Evolutionary conservation across 345 rosid species (phyloP).

Genomic region (Noccaea caerulescens): DNA sequence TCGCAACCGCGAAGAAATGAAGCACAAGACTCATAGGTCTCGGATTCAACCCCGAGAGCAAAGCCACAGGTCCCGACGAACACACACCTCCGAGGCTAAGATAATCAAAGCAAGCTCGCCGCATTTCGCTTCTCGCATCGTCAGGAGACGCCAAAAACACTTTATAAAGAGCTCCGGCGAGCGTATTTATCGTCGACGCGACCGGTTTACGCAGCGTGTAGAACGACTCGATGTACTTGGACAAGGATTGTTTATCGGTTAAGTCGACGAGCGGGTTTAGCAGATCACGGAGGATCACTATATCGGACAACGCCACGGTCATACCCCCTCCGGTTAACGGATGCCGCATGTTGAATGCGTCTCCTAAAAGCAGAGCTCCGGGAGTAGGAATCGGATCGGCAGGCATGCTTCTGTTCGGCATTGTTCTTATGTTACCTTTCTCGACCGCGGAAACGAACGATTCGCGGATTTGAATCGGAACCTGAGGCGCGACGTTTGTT

Average conservation of each 20-base stretch:
- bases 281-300: conserved; percentile 55
- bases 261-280: conserved; percentile 46
- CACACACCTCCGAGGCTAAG: conserved; percentile 59
- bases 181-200: conserved; percentile 62
- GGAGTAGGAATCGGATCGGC: conserved; percentile 58
- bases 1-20: conserved; percentile 62
- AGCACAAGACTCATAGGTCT: conserved; percentile 54
- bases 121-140: conserved; percentile 58
- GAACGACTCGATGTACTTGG: conserved; percentile 56
- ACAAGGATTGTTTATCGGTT: conserved; percentile 46
- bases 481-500: conserved; percentile 49
- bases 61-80: conserved; percentile 55
- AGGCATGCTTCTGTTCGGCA: conserved; percentile 65
- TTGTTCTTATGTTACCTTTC: conserved; percentile 56
- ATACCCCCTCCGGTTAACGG: conserved; percentile 65
- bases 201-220: conserved; percentile 67
- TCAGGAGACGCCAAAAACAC: conserved; percentile 57
- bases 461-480: conserved; percentile 47
- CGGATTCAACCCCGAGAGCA: conserved; percentile 63
- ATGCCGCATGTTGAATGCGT: conserved; percentile 64
- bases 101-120: conserved; percentile 61
- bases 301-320: conserved; percentile 60
- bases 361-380: conserved; percentile 57
- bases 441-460: conserved; percentile 51
- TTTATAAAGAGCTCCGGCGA: conserved; percentile 60